Evolutionary conservation across 768 basidiomycete genomes (phyloP).

Genomic region (Lactarius psammicola): DNA sequence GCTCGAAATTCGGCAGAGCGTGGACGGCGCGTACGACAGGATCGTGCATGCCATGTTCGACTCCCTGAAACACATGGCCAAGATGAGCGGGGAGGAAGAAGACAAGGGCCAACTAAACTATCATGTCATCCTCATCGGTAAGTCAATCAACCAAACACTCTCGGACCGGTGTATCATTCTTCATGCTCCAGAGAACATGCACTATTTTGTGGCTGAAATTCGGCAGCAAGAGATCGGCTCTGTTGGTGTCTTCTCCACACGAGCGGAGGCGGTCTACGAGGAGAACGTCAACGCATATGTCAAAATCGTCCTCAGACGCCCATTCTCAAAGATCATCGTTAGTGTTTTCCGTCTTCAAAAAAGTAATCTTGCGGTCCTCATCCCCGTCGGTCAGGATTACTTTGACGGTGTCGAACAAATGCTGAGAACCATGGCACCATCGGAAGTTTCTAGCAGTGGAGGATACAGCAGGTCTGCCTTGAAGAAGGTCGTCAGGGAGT

Average conservation of each 20-base stretch:
- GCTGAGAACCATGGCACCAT: constrained; percentile 72
- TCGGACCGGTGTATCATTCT: background rate
- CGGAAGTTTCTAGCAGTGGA: constrained; percentile 71
- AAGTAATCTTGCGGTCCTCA: too few relatives aligned
- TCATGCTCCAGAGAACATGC: constrained; percentile 81
- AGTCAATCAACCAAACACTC: constrained; percentile 38
- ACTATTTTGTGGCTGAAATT: constrained; percentile 84
- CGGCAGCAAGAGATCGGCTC: constrained; percentile 66
- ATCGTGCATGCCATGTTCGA: constrained; percentile 93
- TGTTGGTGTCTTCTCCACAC: constrained; percentile 58
- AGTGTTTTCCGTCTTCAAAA: too few relatives aligned
- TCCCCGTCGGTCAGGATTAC: constrained; percentile 65
- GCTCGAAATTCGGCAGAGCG: constrained; percentile 71
- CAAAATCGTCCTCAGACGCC: constrained; percentile 79
- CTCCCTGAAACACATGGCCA: constrained; percentile 92
- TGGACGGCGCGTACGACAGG: constrained; percentile 83
- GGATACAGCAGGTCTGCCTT: constrained; percentile 73
- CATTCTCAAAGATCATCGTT: constrained; percentile 80
- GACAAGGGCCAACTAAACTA: constrained; percentile 97
- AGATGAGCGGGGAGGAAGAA: constrained; percentile 88
- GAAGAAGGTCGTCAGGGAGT: constrained; percentile 86
- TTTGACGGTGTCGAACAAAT: constrained; percentile 92
- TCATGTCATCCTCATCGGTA: constrained; percentile 92
- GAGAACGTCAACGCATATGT: constrained; percentile 88
- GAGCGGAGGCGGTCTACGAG: constrained; percentile 81